Evolutionary conservation across 768 basidiomycete species (phyloP).

Genomic region (Pulveroboletus sp.): DNA sequence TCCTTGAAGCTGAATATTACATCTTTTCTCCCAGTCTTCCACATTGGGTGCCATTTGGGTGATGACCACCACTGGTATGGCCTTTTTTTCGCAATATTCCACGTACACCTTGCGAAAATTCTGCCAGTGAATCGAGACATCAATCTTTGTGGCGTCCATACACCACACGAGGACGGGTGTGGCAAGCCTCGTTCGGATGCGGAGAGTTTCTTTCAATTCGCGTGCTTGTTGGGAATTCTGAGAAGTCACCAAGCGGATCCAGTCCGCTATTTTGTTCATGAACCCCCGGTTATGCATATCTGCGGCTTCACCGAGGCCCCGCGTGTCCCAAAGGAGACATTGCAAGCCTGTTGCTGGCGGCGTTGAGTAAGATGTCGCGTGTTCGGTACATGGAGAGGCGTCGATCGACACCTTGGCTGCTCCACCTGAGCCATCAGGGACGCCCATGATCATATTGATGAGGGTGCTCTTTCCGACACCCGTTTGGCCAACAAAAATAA

Average conservation of each 20-base stretch:
- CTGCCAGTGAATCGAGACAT: conserved; percentile 11
- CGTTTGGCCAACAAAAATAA: conserved; percentile 23
- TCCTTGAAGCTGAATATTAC: conserved; percentile 9
- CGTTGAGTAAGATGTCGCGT: conserved; percentile 3
- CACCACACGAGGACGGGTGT: conserved; percentile 24
- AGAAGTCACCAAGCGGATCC: conserved; percentile 7
- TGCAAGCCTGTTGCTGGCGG: conserved; percentile 1
- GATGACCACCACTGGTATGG: conserved; percentile 18
- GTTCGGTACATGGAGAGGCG: conserved; percentile 16
- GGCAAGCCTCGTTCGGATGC: background rate
- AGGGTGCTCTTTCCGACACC: conserved; percentile 25
- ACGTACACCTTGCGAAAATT: conserved; percentile 21
- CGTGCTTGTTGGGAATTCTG: conserved; percentile 10
- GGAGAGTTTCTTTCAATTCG: conserved; percentile 16
- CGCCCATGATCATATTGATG: conserved; percentile 21
- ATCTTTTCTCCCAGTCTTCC: conserved; percentile 9
- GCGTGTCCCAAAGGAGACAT: conserved; percentile 25
- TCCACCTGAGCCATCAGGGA: background rate
- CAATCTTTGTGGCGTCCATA: conserved; percentile 20
- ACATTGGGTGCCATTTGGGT: conserved; percentile 8
- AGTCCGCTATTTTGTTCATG: conserved; percentile 6
- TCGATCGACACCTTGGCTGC: conserved; percentile 19
- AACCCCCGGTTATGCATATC: conserved; percentile 4
- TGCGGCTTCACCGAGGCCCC: conserved; percentile 21
- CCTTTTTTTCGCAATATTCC: conserved; percentile 21